Percentiles rank a stretch among this genome's conserved stretches.
Evolutionary conservation across 495 filamentous ascomycete genomes (phyloP).

Genomic region (Bathelium albidoporum): DNA sequence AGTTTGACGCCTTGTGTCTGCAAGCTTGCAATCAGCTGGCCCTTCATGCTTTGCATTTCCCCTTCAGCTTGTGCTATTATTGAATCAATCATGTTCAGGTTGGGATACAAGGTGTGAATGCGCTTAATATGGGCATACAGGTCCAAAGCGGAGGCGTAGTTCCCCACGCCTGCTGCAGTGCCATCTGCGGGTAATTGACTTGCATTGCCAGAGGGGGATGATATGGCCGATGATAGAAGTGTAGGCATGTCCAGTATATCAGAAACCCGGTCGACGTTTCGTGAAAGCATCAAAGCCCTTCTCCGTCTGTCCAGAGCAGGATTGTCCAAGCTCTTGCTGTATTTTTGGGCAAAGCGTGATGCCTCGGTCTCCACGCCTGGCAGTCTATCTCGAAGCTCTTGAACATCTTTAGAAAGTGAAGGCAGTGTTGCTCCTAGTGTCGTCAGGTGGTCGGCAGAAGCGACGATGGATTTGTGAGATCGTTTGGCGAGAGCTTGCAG

Average conservation of each 20-base stretch:
- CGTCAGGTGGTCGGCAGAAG: constrained; percentile 65
- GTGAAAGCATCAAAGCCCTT: constrained; percentile 71
- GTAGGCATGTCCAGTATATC: constrained; percentile 89
- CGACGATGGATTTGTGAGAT: constrained; percentile 80
- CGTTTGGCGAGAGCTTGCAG: constrained; percentile 83
- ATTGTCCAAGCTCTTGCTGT: constrained; percentile 65
- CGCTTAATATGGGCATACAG: constrained; percentile 89
- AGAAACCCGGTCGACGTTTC: constrained; percentile 80
- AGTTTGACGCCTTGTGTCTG: constrained; percentile 73
- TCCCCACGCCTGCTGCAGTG: constrained; percentile 35
- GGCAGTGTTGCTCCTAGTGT: constrained; percentile 59
- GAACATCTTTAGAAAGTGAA: constrained; percentile 51
- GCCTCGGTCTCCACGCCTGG: constrained; percentile 73
- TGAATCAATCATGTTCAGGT: constrained; percentile 61
- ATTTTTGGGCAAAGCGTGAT: constrained; percentile 70
- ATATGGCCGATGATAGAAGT: constrained; percentile 66
- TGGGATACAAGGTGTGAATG: constrained; percentile 69
- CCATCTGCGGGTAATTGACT: constrained; percentile 13
- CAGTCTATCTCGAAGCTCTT: constrained; percentile 56
- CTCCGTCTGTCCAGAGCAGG: constrained; percentile 63
- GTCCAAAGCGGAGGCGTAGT: constrained; percentile 83
- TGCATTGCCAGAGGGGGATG: constrained; percentile 36
- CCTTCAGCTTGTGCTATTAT: constrained; percentile 71
- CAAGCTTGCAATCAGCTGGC: constrained; percentile 69
- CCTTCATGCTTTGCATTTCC: constrained; percentile 81